Conservation (phyloP, 1,284 basidiomycete species). For the Apiotrichum siamense region DNA sequence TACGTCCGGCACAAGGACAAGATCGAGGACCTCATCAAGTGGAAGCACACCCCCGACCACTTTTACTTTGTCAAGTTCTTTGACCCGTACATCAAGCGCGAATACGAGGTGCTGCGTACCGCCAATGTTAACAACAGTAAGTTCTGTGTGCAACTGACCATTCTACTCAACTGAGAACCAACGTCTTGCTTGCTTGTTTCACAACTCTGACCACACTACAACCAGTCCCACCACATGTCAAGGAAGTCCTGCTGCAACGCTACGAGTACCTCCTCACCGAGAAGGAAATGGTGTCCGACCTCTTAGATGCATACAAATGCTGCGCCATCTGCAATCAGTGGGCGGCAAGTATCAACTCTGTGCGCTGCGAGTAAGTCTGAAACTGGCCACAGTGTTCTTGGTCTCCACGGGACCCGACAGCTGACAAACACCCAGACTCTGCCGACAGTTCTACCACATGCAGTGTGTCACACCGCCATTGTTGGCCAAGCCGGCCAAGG, state of each 20-base stretch:
- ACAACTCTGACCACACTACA: slow-evolving; percentile 5
- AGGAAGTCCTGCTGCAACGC: slow-evolving; percentile 65
- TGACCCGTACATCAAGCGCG: slow-evolving; percentile 96
- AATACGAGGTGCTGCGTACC: slow-evolving; percentile 90
- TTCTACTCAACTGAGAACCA: not conserved
- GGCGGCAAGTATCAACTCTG: slow-evolving; percentile 71
- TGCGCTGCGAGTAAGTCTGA: slow-evolving; percentile 67
- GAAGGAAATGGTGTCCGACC: slow-evolving; percentile 81
- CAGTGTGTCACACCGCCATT: slow-evolving; percentile 85
- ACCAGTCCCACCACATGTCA: slow-evolving; percentile 71
- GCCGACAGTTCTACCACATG: slow-evolving; percentile 95
- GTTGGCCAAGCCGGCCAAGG: slow-evolving; percentile 89
- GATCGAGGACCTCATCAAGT: slow-evolving; percentile 85
- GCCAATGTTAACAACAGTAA: slow-evolving; percentile 80
- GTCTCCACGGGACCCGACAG: too few species aligned
- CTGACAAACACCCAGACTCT: slow-evolving; percentile 50
- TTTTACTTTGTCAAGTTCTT: slow-evolving; percentile 93
- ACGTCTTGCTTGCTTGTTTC: not conserved
- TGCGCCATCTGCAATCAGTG: slow-evolving; percentile 82
- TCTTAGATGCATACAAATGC: slow-evolving; percentile 76
- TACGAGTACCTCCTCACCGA: slow-evolving; percentile 96
- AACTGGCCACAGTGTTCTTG: too few species aligned
- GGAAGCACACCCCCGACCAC: slow-evolving; percentile 89
- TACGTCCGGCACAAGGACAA: slow-evolving; percentile 89
- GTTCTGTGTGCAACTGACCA: slow-evolving; percentile 39